Percentiles rank a stretch among this genome's conserved stretches.
Conservation (phyloP, 2,329 filamentous ascomycete genomes). For the Talaromyces sp. region DNA sequence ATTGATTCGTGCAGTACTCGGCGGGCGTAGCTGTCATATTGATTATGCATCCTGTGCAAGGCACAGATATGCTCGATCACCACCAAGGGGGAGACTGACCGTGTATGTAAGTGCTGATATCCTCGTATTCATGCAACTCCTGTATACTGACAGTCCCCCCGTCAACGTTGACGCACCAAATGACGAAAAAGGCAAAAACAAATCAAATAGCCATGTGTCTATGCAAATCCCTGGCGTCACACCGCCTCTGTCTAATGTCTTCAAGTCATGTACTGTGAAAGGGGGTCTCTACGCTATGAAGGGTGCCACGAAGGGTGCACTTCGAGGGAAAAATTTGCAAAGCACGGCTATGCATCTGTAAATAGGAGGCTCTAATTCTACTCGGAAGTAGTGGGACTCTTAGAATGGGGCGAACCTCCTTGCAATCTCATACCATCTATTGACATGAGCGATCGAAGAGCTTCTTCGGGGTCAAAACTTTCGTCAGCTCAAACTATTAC, state of each 20-base stretch:
- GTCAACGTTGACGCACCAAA: not conserved
- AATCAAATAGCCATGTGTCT: constrained; percentile 12
- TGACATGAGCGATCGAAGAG: not conserved
- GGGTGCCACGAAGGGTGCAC: not conserved
- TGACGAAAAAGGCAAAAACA: not conserved
- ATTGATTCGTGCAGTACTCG: not conserved
- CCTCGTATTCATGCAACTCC: not conserved
- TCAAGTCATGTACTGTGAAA: not conserved
- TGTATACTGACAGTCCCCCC: not conserved
- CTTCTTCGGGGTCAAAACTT: not conserved
- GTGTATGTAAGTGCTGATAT: not conserved
- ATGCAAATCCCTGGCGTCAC: constrained; percentile 14
- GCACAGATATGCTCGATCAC: not conserved
- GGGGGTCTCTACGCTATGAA: not conserved
- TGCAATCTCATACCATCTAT: not conserved
- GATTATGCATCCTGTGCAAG: not conserved
- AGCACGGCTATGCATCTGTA: not conserved
- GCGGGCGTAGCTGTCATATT: not conserved
- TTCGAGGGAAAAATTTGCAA: not conserved
- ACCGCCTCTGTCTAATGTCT: not conserved
- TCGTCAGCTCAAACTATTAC: constrained; percentile 1
- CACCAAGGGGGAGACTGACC: not conserved
- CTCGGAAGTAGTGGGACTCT: constrained; percentile 1
- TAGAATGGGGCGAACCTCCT: constrained; percentile 9
- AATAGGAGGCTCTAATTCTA: not conserved